phyloP scores from a whole-genome alignment of 345 rosid genomes.

The Brassica cretica region DNA sequence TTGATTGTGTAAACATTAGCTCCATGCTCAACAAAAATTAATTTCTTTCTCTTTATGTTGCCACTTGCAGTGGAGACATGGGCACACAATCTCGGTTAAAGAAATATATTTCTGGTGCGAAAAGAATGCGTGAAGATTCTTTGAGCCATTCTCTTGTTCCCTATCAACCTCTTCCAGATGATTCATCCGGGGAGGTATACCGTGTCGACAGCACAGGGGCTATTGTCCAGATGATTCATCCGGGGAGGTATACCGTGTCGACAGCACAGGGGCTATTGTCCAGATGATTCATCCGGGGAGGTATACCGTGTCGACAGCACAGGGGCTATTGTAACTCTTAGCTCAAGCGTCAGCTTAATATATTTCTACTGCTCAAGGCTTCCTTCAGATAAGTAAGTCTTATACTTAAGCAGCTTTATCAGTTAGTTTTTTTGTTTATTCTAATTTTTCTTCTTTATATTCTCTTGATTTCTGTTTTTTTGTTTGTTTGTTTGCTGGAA shows the following conservation, averaged over 20 bases:
- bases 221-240: neutral
- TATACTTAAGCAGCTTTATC: slow-evolving; percentile 13
- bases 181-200: slow-evolving; percentile 44
- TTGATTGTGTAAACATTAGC: neutral
- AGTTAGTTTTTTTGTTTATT: neutral
- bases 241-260: too few relatives aligned
- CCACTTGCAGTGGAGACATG: slow-evolving; percentile 54
- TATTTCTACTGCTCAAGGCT: slow-evolving; percentile 83
- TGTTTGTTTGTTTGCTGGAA: neutral
- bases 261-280: slow-evolving; percentile 54
- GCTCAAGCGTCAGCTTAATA: slow-evolving; percentile 66
- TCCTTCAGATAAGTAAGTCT: slow-evolving; percentile 82
- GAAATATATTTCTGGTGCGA: slow-evolving; percentile 64
- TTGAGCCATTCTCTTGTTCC: slow-evolving; percentile 58
- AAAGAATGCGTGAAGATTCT: slow-evolving; percentile 72
- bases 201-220: slow-evolving; percentile 67
- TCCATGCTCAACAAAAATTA: slow-evolving; percentile 3
- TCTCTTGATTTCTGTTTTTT: neutral
- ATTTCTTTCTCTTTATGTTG: slow-evolving; percentile 1
- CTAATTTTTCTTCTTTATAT: neutral
- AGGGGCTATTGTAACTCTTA: slow-evolving; percentile 57
- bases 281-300: too few relatives aligned
- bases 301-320: slow-evolving; percentile 26
- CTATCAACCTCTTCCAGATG: slow-evolving; percentile 51
- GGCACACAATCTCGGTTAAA: slow-evolving; percentile 48